These are phyloP conservation scores for Russula brevipes DNA, from an alignment of 768 basidiomycete species.

Conservation along the genomic window DNA sequence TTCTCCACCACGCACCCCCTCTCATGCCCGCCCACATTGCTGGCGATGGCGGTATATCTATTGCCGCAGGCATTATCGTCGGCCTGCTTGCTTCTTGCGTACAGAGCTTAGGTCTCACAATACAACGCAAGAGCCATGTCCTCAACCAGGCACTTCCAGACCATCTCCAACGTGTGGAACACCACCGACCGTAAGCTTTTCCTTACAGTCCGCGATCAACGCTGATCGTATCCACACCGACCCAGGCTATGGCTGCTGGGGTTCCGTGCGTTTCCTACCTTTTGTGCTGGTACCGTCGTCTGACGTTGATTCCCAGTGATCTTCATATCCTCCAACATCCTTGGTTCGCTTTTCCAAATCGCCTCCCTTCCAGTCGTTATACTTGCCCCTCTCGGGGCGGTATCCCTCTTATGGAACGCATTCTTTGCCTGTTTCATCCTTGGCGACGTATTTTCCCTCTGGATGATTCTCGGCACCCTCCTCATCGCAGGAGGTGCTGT, in stretches of 20 bases:
- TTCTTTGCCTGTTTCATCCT: constrained; percentile 82
- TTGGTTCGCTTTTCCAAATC: constrained; percentile 88
- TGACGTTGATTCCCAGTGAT: constrained; percentile 38
- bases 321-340: constrained; percentile 83
- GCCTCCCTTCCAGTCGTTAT: constrained; percentile 92
- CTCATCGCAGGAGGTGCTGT: constrained; percentile 86
- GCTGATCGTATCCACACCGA: background rate
- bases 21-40: constrained; percentile 27
- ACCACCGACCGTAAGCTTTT: constrained; percentile 66
- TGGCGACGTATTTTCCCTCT: constrained; percentile 78
- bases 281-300: constrained; percentile 6
- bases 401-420: constrained; percentile 91
- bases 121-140: constrained; percentile 92
- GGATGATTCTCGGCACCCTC: constrained; percentile 81
- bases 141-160: constrained; percentile 70
- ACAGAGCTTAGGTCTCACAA: constrained; percentile 86
- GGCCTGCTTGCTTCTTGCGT: constrained; percentile 82
- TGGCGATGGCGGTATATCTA: constrained; percentile 34
- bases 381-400: constrained; percentile 87
- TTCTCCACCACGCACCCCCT: background rate
- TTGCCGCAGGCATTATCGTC: constrained; percentile 42
- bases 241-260: constrained; percentile 80
- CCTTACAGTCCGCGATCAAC: background rate
- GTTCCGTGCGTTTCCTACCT: constrained; percentile 44
- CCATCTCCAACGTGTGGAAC: constrained; percentile 58